These are phyloP conservation scores for Sisymbrium altissimum DNA, from an alignment of 345 rosid species.

Conservation along the genomic window DNA sequence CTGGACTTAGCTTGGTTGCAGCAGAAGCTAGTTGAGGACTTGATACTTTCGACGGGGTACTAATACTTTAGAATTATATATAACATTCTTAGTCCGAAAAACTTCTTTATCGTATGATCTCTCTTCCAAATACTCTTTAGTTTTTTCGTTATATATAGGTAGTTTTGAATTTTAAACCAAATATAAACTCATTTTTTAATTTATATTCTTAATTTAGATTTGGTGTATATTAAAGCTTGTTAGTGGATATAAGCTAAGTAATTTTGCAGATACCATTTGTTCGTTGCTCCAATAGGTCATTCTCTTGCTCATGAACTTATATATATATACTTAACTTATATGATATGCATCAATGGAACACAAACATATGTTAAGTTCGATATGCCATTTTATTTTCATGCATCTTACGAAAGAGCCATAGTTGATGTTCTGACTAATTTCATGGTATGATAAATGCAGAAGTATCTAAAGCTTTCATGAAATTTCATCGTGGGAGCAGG, in stretches of 20 bases:
- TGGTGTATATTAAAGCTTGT: constrained; percentile 9
- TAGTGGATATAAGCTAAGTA: not conserved
- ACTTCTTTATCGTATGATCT: constrained; percentile 22
- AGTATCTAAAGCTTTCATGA: not conserved
- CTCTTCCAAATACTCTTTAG: not conserved
- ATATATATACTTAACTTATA: not conserved
- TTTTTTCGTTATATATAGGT: not conserved
- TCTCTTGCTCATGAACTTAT: not conserved
- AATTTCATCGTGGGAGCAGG: not conserved
- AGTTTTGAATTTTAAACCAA: not conserved
- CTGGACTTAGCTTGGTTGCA: constrained; percentile 42
- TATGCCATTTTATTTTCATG: not conserved
- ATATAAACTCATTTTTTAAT: not conserved
- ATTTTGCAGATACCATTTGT: not conserved
- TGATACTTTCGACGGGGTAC: constrained; percentile 25
- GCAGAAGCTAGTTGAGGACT: constrained; percentile 38
- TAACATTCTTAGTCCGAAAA: not conserved
- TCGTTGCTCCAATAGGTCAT: not conserved
- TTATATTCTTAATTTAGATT: not conserved
- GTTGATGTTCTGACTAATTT: not conserved
- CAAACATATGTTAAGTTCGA: not conserved
- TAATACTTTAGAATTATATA: not conserved
- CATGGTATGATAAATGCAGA: not conserved
- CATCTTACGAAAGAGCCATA: not conserved
- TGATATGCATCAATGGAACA: not conserved